phyloP scores from a whole-genome alignment of 176 grass and related monocot genomes.

The bread wheat (Triticum aestivum) region DNA sequence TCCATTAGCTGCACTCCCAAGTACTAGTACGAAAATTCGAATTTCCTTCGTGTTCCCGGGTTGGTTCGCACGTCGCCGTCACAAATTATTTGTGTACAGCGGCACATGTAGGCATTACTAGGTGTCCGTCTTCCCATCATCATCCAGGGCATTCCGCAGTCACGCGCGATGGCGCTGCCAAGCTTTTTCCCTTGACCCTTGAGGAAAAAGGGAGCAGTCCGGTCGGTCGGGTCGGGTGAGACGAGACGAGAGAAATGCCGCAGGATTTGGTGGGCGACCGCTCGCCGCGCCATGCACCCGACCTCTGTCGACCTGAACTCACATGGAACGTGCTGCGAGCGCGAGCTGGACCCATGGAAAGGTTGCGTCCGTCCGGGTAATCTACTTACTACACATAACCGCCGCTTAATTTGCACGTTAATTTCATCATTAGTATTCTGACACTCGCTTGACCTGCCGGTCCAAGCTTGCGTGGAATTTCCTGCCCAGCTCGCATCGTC shows the following conservation, averaged over 20 bases:
- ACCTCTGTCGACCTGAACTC: neutral
- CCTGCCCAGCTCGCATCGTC: neutral
- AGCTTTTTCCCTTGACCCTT: neutral
- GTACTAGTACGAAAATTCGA: too few species aligned
- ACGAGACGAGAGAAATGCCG: constrained; percentile 27
- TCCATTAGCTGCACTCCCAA: too few species aligned
- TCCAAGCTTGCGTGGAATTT: neutral
- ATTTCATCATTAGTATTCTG: neutral
- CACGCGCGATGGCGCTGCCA: neutral
- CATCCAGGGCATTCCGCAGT: neutral
- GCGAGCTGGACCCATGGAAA: constrained; percentile 32
- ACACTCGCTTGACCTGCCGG: neutral
- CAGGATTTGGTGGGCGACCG: neutral
- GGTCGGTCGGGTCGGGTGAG: neutral
- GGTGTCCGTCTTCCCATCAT: neutral
- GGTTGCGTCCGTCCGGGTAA: constrained; percentile 21
- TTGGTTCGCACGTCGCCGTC: neutral
- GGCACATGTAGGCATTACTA: too few species aligned
- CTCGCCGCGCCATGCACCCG: neutral
- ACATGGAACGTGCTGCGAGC: constrained; percentile 33
- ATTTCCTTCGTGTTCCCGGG: too few species aligned
- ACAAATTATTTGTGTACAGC: neutral
- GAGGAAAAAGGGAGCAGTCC: neutral
- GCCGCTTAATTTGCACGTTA: neutral
- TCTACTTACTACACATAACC: neutral